Percentiles rank a stretch among this genome's conserved stretches.
Conservation (phyloP, 2,329 filamentous ascomycete genomes). For the Ophiostoma novo-ulmi region DNA sequence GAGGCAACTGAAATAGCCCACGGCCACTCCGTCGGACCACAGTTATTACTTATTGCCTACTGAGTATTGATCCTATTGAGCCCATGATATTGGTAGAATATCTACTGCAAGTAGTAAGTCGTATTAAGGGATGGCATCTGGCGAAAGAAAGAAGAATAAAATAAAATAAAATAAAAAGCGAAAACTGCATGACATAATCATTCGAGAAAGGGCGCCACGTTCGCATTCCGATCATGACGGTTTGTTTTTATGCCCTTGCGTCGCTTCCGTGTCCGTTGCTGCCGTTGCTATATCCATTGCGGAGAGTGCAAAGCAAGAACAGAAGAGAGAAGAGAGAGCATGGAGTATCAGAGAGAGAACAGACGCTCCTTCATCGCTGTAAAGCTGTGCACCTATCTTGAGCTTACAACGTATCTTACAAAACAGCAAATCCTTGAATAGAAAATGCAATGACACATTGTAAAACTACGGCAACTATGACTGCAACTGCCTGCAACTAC, state of each 20-base stretch:
- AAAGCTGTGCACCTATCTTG: too few relatives aligned
- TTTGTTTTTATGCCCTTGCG: neutral
- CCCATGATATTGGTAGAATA: neutral
- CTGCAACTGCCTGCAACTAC: neutral
- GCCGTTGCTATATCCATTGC: neutral
- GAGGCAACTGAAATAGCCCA: neutral
- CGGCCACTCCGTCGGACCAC: neutral
- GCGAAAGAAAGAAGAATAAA: neutral
- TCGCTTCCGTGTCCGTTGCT: neutral
- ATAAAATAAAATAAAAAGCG: neutral
- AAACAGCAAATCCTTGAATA: too few relatives aligned
- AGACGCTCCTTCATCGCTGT: too few relatives aligned
- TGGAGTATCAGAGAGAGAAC: too few relatives aligned
- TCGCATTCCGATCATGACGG: slow-evolving; percentile 2
- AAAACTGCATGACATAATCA: neutral
- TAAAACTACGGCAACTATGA: neutral
- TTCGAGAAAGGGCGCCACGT: neutral
- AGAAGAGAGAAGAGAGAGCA: too few relatives aligned
- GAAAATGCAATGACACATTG: too few relatives aligned
- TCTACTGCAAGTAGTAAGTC: neutral
- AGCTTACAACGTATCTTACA: too few relatives aligned
- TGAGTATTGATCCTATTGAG: too few relatives aligned
- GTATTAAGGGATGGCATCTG: neutral
- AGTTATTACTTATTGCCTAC: too few relatives aligned
- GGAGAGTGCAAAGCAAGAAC: too few relatives aligned